Evolutionary conservation across 1,139 yeast species (phyloP), one percentile per base, ranked within the genome.

Genomic region (Lodderomyces elongisporus): DNA sequence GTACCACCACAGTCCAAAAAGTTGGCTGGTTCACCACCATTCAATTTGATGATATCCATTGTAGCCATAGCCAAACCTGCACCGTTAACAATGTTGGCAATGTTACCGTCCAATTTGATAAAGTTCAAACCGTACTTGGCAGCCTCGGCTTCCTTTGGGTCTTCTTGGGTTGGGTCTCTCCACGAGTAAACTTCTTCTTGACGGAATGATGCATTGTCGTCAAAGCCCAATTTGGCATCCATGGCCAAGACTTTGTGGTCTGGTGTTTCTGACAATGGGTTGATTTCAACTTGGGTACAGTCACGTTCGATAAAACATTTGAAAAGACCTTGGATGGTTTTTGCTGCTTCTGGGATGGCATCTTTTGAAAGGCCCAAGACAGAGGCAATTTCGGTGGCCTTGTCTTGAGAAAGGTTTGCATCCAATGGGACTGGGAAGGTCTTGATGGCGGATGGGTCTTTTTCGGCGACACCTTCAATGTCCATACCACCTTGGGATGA

Each of bases 31-130:
- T 80, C 87, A 62, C 99, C 99, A 54, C 97, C 97, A 70, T 88
- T 85, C 54, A 93, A 77, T 73, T 93, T 89, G 73, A 91, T 87
- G 62, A 93, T 94, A 66, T 91, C 99, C 97, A 91, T 89, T 48
- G 99, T 91, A 54, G 99, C 98, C 99, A 91, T 91, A 54, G 99
- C 99, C 58, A 91, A 79, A 66, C 99, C 99, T 39, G 99, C 99
- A 72, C 99, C 99, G 65, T 91, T 91, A 60, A 91, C 99, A 47
- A 91, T 75, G 74, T 96, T 91, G 55, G 98, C 99, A 57, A 91
- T 89, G 74, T 87, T 85, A 65, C 98, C 99, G 59, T 91, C 94
- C 58, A 91, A 81, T 73, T 93, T 91, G 72, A 91, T 93, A 63
- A 91, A 93, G 74, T 91, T 91, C 59, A 91, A 78, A 52, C 89